These are phyloP conservation scores for Bacidia rubella DNA, from an alignment of 495 filamentous ascomycete genomes.

Conservation along the genomic window DNA sequence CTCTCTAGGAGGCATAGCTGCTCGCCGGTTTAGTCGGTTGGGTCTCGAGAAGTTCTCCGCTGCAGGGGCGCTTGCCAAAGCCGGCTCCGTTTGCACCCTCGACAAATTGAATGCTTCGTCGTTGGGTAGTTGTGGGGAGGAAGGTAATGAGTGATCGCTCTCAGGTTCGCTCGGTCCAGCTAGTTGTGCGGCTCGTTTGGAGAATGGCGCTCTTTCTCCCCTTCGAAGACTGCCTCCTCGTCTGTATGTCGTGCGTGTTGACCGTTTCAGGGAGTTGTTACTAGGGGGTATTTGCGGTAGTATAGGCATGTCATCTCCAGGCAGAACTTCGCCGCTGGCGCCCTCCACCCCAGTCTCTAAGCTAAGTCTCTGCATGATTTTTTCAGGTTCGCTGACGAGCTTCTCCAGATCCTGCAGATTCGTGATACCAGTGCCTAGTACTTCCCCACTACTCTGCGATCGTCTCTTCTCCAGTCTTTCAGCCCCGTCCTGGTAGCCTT, in stretches of 20 bases:
- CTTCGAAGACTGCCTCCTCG: conserved; percentile 77
- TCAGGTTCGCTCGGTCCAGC: conserved; percentile 33
- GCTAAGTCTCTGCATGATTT: conserved; percentile 51
- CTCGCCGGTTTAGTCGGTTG: conserved; percentile 12
- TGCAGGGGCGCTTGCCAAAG: conserved; percentile 23
- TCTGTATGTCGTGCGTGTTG: conserved; percentile 84
- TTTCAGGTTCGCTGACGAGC: conserved; percentile 68
- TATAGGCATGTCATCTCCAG: conserved; percentile 78
- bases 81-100: conserved; percentile 66
- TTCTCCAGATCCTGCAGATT: conserved; percentile 60
- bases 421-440: conserved; percentile 42
- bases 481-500: conserved; percentile 73
- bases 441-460: conserved; percentile 40
- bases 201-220: conserved; percentile 61
- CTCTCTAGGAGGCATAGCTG: conserved; percentile 5
- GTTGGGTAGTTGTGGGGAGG: conserved; percentile 25
- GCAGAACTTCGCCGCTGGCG: conserved; percentile 27
- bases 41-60: conserved; percentile 20
- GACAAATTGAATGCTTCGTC: conserved; percentile 44
- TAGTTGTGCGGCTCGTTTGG: conserved; percentile 51
- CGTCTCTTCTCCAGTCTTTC: conserved; percentile 67
- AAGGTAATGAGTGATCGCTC: conserved; percentile 37
- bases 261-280: conserved; percentile 68
- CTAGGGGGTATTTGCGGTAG: conserved; percentile 45
- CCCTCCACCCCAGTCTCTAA: conserved; percentile 30